A percentile compares a stretch with the other conserved stretches of the same genome.
Evolutionary conservation across 2,329 filamentous ascomycete species (phyloP).

Genomic region (Podosphaera leucotricha): DNA sequence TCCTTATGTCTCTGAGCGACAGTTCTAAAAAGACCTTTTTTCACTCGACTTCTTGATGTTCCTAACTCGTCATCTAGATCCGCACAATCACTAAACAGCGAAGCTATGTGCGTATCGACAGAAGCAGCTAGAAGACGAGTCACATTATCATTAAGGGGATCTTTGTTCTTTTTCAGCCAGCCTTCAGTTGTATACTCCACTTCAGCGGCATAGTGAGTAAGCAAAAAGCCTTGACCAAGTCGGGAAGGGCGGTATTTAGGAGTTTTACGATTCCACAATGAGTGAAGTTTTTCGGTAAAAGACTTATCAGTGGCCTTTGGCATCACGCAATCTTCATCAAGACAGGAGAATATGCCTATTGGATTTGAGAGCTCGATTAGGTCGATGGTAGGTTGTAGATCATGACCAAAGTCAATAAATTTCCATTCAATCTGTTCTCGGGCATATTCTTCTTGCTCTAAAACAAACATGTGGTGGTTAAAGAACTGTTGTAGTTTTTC

Average conservation of each 20-base stretch:
- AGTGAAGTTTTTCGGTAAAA: constrained; percentile 95
- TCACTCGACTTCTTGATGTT: constrained; percentile 55
- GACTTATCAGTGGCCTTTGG: constrained; percentile 92
- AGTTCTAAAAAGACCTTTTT: constrained; percentile 90
- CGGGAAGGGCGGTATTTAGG: constrained; percentile 78
- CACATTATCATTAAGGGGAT: constrained; percentile 90
- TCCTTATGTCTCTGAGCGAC: constrained; percentile 96
- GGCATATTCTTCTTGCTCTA: constrained; percentile 96
- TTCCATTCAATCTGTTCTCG: constrained; percentile 98
- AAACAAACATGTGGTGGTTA: constrained; percentile 99
- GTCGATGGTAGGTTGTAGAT: constrained; percentile 92
- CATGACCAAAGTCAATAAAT: constrained; percentile 95
- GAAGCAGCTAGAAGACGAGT: constrained; percentile 71
- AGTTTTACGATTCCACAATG: constrained; percentile 88
- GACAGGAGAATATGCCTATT: constrained; percentile 93
- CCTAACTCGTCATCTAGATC: constrained; percentile 53
- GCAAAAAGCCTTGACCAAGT: constrained; percentile 73
- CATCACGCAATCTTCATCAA: constrained; percentile 97
- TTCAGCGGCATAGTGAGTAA: constrained; percentile 93
- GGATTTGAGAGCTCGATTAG: constrained; percentile 89
- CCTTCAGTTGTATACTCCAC: constrained; percentile 89
- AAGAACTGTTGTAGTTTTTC: constrained; percentile 99
- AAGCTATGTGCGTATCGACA: constrained; percentile 58
- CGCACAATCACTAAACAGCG: constrained; percentile 69
- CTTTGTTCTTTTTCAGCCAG: constrained; percentile 98